These are phyloP conservation scores for Panicum virgatum DNA, from an alignment of 202 grass and related monocot genomes.

Conservation along the genomic window DNA sequence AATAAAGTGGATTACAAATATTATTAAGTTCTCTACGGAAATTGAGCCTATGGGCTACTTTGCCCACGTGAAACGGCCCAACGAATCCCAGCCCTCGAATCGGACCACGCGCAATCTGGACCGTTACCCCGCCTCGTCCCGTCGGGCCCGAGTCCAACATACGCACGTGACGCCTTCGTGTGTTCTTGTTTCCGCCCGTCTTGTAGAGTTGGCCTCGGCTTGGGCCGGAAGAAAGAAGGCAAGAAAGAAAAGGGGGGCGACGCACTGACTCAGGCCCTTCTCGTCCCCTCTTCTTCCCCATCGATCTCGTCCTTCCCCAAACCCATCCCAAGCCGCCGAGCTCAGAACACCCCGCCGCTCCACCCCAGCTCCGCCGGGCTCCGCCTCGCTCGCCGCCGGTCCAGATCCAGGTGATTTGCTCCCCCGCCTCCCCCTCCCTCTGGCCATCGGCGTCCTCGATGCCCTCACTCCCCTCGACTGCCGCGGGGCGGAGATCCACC, in stretches of 20 bases:
- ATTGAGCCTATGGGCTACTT: not conserved
- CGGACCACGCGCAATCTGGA: not conserved
- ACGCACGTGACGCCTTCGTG: too few species aligned
- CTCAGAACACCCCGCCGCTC: not conserved
- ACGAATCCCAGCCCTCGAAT: not conserved
- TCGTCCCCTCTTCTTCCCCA: not conserved
- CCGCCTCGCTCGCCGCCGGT: not conserved
- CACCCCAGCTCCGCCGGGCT: not conserved
- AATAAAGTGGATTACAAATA: not conserved
- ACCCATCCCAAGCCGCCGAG: not conserved
- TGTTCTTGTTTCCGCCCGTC: not conserved
- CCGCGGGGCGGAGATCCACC: not conserved
- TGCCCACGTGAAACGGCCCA: not conserved
- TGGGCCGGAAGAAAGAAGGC: conserved; percentile 30
- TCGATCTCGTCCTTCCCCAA: not conserved
- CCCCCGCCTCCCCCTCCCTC: not conserved
- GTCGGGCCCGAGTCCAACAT: not conserved
- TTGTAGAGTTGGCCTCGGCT: not conserved
- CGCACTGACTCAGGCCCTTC: not conserved
- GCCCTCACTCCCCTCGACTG: not conserved
- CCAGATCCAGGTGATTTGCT: not conserved
- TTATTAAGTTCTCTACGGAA: not conserved
- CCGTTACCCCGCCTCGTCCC: not conserved
- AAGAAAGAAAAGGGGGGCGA: conserved; percentile 9
- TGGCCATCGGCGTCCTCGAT: not conserved